Percentiles rank a stretch among this genome's conserved stretches.
These are phyloP conservation scores for Leccinellum albellum DNA, from an alignment of 768 basidiomycete species.

Conservation along the genomic window DNA sequence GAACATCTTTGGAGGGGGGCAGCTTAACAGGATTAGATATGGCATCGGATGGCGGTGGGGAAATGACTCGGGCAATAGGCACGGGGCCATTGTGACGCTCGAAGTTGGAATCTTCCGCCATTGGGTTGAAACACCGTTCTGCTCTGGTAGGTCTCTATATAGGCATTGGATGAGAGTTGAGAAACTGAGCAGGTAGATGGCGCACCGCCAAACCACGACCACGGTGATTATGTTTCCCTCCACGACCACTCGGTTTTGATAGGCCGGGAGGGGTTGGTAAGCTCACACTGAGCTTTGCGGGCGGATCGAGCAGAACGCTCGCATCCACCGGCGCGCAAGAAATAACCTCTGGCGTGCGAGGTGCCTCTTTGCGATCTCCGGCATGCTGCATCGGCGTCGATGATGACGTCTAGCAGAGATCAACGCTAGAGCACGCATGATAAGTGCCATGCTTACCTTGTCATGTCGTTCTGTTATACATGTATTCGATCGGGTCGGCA, in stretches of 20 bases:
- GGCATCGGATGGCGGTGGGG: slow-evolving; percentile 4
- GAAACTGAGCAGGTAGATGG: not conserved
- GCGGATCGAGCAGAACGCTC: not conserved
- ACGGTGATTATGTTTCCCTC: not conserved
- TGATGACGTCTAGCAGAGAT: slow-evolving; percentile 5
- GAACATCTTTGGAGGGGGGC: not conserved
- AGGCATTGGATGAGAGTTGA: not conserved
- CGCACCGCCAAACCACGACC: slow-evolving; percentile 1
- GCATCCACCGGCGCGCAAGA: not conserved
- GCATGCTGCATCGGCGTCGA: slow-evolving; percentile 1
- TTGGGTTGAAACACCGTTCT: not conserved
- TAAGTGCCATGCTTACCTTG: not conserved
- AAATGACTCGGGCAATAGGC: not conserved
- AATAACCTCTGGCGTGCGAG: not conserved
- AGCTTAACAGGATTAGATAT: slow-evolving; percentile 8
- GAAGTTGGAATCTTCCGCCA: not conserved
- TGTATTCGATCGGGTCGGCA: not conserved
- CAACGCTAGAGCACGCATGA: not conserved
- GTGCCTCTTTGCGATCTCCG: not conserved
- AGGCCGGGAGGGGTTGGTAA: slow-evolving; percentile 13
- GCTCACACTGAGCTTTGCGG: not conserved
- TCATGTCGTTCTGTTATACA: not conserved
- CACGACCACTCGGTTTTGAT: not conserved
- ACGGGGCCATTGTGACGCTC: slow-evolving; percentile 7
- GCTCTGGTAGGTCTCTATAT: slow-evolving; percentile 2